Percentiles rank a stretch among this genome's conserved stretches.
These are phyloP conservation scores for Rhododendron griersonianum DNA, from an alignment of 148 eudicot species.

Conservation along the genomic window DNA sequence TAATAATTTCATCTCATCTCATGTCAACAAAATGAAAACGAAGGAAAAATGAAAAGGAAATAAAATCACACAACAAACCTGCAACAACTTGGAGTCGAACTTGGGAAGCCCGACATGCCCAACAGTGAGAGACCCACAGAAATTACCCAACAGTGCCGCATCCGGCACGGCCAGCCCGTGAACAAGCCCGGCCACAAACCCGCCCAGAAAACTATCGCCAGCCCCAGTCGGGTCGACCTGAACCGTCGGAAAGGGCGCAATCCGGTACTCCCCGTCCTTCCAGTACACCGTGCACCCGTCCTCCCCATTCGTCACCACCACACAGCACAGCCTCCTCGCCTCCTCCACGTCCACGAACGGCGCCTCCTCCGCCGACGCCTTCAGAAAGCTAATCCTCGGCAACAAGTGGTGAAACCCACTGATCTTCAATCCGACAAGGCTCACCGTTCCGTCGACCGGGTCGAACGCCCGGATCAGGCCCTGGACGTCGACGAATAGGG, in stretches of 20 bases:
- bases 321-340: slow-evolving; percentile 67
- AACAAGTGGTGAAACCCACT: slow-evolving; percentile 50
- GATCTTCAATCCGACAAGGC: slow-evolving; percentile 34
- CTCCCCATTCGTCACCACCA: slow-evolving; percentile 76
- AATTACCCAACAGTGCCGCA: slow-evolving; percentile 90
- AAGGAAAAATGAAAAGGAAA: background rate
- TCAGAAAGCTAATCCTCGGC: slow-evolving; percentile 58
- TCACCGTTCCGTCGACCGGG: slow-evolving; percentile 65
- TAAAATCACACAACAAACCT: slow-evolving; percentile 43
- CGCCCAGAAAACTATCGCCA: slow-evolving; percentile 89
- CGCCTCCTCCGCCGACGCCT: slow-evolving; percentile 86
- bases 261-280: slow-evolving; percentile 53
- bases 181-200: slow-evolving; percentile 71
- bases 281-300: slow-evolving; percentile 81
- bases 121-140: slow-evolving; percentile 91
- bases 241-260: slow-evolving; percentile 57
- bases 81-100: slow-evolving; percentile 55
- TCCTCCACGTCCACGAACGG: slow-evolving; percentile 67
- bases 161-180: slow-evolving; percentile 68
- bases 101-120: slow-evolving; percentile 69
- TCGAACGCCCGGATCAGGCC: slow-evolving; percentile 75
- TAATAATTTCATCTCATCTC: background rate
- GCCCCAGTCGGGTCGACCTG: slow-evolving; percentile 98
- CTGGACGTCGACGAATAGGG: slow-evolving; percentile 73
- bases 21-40: background rate